Conservation (phyloP, 2,329 filamentous ascomycete species). For the Penicillium sp. region DNA sequence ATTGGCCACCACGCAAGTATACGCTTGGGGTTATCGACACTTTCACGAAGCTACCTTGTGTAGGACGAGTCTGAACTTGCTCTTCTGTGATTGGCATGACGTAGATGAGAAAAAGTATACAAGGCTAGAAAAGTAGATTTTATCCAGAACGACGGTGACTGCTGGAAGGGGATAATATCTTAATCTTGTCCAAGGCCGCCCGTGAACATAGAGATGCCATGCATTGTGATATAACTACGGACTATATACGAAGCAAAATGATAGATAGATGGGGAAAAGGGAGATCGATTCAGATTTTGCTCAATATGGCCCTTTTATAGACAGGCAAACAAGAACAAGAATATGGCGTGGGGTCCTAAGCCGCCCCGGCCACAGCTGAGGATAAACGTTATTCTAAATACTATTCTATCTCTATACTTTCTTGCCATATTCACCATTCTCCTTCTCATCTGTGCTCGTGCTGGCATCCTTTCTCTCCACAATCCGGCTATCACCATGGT, state of each 20-base stretch:
- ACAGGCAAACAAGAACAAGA: background rate
- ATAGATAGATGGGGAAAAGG: background rate
- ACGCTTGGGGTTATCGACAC: background rate
- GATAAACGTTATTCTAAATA: background rate
- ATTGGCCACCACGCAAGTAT: background rate
- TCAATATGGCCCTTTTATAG: background rate
- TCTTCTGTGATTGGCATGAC: too few relatives aligned
- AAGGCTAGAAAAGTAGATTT: too few relatives aligned
- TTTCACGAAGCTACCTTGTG: too few relatives aligned
- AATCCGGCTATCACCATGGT: slow-evolving; percentile 1
- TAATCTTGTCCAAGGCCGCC: too few relatives aligned
- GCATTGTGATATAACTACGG: too few relatives aligned
- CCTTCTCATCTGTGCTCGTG: background rate
- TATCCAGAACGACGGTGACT: too few relatives aligned
- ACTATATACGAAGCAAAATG: background rate
- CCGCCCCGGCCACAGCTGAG: background rate
- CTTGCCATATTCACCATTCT: background rate
- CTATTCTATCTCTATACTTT: background rate
- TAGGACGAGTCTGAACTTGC: too few relatives aligned
- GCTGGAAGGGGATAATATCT: too few relatives aligned
- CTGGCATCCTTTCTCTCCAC: background rate
- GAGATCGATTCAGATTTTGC: background rate
- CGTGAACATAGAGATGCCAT: too few relatives aligned
- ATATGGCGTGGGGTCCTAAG: background rate
- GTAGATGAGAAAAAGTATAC: too few relatives aligned